phyloP scores from a whole-genome alignment of 257 asterid species.

The Schizonepeta tenuifolia region DNA sequence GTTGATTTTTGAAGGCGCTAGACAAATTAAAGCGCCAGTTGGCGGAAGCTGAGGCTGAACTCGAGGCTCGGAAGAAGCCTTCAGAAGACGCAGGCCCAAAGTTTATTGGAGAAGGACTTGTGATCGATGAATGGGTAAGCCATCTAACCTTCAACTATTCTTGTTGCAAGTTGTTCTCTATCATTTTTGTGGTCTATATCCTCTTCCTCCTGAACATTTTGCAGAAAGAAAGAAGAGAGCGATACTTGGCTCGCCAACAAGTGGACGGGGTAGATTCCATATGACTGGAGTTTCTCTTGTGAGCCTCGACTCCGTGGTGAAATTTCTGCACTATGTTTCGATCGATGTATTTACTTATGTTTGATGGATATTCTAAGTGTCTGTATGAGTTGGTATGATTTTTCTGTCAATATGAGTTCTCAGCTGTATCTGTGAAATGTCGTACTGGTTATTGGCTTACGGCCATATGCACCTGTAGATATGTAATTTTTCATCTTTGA shows the following conservation, averaged over 20 bases:
- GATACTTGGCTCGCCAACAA: constrained; percentile 92
- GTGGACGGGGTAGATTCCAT: constrained; percentile 77
- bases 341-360: constrained; percentile 37
- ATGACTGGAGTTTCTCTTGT: constrained; percentile 38
- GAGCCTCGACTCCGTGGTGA: constrained; percentile 15
- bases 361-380: constrained; percentile 26
- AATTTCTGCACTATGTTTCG: constrained; percentile 27
- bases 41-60: constrained; percentile 89
- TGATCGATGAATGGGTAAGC: constrained; percentile 91
- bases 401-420: constrained; percentile 19
- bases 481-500: constrained; percentile 36
- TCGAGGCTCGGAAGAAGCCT: constrained; percentile 83
- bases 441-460: constrained; percentile 38
- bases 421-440: constrained; percentile 33
- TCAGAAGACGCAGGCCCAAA: constrained; percentile 73
- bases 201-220: constrained; percentile 4
- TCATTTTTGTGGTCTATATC: constrained; percentile 16
- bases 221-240: constrained; percentile 96
- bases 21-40: constrained; percentile 74
- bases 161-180: not conserved
- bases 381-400: constrained; percentile 28
- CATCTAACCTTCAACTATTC: not conserved
- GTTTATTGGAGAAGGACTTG: constrained; percentile 90
- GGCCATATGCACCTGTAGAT: constrained; percentile 37
- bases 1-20: constrained; percentile 54